These are phyloP conservation scores for Lentinula aciculospora DNA, from an alignment of 768 basidiomycete genomes.

Conservation along the genomic window DNA sequence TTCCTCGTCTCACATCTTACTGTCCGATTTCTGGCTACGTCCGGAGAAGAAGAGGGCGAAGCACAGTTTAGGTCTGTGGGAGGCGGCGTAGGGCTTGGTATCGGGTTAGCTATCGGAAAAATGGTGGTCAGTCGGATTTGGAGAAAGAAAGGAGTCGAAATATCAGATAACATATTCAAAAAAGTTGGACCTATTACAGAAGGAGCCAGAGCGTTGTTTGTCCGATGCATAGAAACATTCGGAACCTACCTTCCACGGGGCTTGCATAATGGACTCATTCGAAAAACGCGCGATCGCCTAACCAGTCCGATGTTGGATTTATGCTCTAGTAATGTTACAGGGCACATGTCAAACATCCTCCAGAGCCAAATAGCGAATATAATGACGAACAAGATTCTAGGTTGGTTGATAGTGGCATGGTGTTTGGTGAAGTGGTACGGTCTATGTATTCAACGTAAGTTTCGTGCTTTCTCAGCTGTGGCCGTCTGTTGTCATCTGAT, in stretches of 20 bases:
- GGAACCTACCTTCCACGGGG: not conserved
- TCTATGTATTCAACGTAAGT: slow-evolving; percentile 21
- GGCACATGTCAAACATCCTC: not conserved
- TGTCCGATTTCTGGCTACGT: slow-evolving; percentile 33
- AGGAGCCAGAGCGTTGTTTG: not conserved
- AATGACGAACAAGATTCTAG: not conserved
- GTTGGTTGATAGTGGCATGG: not conserved
- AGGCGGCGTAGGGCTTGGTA: slow-evolving; percentile 35
- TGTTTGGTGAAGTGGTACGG: slow-evolving; percentile 7
- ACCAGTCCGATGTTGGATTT: too few relatives aligned
- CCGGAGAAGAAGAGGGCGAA: slow-evolving; percentile 57
- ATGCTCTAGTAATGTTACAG: not conserved
- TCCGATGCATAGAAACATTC: not conserved
- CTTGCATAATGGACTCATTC: not conserved
- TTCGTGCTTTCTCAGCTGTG: not conserved
- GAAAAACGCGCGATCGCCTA: too few relatives aligned
- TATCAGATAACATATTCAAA: not conserved
- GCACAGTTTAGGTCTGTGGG: slow-evolving; percentile 70
- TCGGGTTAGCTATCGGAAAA: slow-evolving; percentile 4
- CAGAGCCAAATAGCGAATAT: not conserved
- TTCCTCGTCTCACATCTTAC: slow-evolving; percentile 46
- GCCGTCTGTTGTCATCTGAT: not conserved
- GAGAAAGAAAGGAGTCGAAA: not conserved
- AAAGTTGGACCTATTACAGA: not conserved
- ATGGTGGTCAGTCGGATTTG: not conserved